Percentiles rank a stretch among this genome's conserved stretches.
phyloP scores from a whole-genome alignment of 257 asterid species.

The Fraxinus cuspidata region DNA sequence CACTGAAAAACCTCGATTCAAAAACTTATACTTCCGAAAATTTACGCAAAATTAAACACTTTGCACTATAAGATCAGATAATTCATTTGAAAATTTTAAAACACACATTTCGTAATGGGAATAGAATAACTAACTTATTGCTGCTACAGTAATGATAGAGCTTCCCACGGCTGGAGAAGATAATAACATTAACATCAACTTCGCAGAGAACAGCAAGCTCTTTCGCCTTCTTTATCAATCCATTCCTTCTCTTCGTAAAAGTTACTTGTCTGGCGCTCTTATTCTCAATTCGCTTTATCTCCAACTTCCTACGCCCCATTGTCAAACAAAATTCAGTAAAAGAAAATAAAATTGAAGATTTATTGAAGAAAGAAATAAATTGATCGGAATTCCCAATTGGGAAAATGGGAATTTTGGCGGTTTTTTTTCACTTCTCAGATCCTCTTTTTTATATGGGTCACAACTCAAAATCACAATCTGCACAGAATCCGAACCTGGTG shows the following conservation, averaged over 20 bases:
- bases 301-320: conserved; percentile 31
- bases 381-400: background rate
- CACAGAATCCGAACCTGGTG: background rate
- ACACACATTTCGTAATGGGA: no score
- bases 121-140: background rate
- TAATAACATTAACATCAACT: conserved; percentile 24
- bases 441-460: background rate
- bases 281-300: conserved; percentile 27
- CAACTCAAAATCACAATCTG: background rate
- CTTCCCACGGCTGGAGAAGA: conserved; percentile 27
- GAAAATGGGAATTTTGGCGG: background rate
- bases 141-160: conserved; percentile 25
- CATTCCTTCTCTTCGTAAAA: conserved; percentile 30
- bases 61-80: background rate
- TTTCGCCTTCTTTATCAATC: conserved; percentile 32
- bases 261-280: conserved; percentile 28
- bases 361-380: background rate
- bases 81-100: no score
- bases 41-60: no score
- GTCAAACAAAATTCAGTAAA: background rate
- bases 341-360: no score
- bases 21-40: background rate
- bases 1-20: background rate
- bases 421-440: background rate
- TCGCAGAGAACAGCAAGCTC: conserved; percentile 33